Base-by-base conservation (phyloP, 129 eudicot species). In the Scalesia atractyloides region DNA sequence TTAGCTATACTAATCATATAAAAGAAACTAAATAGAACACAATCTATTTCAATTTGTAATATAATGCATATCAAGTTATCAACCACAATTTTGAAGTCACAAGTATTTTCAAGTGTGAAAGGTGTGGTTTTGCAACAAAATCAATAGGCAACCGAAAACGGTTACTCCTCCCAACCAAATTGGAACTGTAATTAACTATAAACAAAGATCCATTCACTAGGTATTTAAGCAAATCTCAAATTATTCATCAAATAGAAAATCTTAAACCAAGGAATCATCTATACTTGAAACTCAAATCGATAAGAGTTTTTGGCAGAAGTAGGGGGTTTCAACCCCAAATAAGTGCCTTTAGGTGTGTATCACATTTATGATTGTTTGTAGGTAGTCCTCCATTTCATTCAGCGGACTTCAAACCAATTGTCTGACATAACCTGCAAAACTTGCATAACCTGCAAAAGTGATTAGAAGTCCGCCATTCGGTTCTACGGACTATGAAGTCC, bases 181-280 rank as follows among this genome's bases (percentile, higher is more conserved):
- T 30, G 16, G 5, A 33, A 34, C 19, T 57, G 26, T 70, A 36
- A 19, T 52, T 34, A 7, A 15, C 13, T 36, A 10, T 53, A 7
- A 0, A 56, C 62, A 1, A 56, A 19, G 15, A 9, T 56, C 62
- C 64, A 70, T 26, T 26, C 13, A 4, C 26, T 43, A 13, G 5
- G 13, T 59, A 24, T 1, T 59, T 59, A 30, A 59, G 17, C 20
- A 13, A 22, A 39, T 24, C 10, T 12, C 15, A 8, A 68, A 68
- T 10, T 7, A 18, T 36, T 37, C 8, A 18, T 53, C 36, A 34
- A 11, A 68, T 8, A 20, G 41, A 9, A 41, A 12, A 26, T 5
- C 48, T n/a, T n/a, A 39, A 39, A 48, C 41, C 72, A 48, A 68
- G 59, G 59, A 69, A 52, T 34, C 74, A 34, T 33, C 72, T 46